phyloP scores from a whole-genome alignment of 148 eudicot genomes.

The Fagopyrum tataricum region DNA sequence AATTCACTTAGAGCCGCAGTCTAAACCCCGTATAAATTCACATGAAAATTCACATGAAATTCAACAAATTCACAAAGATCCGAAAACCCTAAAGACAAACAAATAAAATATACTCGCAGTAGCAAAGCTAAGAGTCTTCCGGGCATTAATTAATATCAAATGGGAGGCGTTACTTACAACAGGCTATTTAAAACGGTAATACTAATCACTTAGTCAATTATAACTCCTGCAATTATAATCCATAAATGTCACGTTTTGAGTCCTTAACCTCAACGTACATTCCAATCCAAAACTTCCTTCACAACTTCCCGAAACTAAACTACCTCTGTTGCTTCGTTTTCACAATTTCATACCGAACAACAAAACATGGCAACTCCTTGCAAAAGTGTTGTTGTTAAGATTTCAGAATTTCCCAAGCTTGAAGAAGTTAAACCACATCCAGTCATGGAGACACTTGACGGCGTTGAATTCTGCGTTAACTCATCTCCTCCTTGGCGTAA shows the following conservation, averaged over 20 bases:
- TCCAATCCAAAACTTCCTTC: slow-evolving; percentile 8
- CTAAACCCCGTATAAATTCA: too few relatives aligned
- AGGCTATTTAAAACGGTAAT: background rate
- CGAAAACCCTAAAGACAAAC: too few relatives aligned
- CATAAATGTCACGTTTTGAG: background rate
- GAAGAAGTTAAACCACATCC: slow-evolving; percentile 65
- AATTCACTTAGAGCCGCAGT: too few relatives aligned
- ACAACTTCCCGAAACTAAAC: background rate
- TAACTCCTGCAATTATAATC: background rate
- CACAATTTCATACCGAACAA: too few relatives aligned
- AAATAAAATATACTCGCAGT: background rate
- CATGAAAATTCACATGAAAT: too few relatives aligned
- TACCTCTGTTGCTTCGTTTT: background rate
- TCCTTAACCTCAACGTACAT: background rate
- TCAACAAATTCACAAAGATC: too few relatives aligned
- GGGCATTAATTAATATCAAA: background rate
- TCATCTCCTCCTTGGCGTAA: slow-evolving; percentile 69
- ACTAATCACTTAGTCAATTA: background rate
- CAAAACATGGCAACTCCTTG: background rate
- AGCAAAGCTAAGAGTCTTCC: background rate
- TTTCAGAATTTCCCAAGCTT: slow-evolving; percentile 7
- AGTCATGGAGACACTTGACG: slow-evolving; percentile 55
- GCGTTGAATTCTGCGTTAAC: slow-evolving; percentile 60
- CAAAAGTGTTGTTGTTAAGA: background rate
- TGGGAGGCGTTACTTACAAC: background rate